These are phyloP conservation scores for Athelia psychrophila DNA, from an alignment of 1,284 basidiomycete species.

Conservation along the genomic window DNA sequence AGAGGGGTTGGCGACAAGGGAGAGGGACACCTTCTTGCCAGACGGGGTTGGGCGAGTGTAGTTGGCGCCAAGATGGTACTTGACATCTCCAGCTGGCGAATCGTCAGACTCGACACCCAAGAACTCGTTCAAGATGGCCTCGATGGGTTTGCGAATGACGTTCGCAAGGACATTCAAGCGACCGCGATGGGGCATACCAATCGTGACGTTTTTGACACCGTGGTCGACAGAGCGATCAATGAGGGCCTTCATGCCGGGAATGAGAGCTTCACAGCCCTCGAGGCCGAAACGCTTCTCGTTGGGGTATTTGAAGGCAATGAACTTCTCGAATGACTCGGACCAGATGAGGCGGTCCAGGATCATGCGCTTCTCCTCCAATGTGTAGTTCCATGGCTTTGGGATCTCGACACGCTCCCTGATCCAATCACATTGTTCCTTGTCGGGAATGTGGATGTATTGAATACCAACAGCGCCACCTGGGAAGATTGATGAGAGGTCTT, in stretches of 20 bases:
- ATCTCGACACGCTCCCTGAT: conserved; percentile 96
- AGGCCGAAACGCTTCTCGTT: conserved; percentile 99
- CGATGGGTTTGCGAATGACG: conserved; percentile 97
- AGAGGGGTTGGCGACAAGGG: conserved; percentile 97
- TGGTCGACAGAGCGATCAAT: conserved; percentile 98
- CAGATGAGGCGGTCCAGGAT: conserved; percentile 98
- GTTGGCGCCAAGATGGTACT: conserved; percentile 99
- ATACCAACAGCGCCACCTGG: conserved; percentile 90
- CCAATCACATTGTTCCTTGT: conserved; percentile 99
- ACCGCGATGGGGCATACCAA: conserved; percentile 99
- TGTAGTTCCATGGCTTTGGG: conserved; percentile 98
- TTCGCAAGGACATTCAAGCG: conserved; percentile 98
- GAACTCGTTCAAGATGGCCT: conserved; percentile 98
- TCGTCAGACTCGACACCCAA: conserved; percentile 72
- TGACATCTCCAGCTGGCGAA: conserved; percentile 94
- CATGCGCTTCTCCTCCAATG: conserved; percentile 97
- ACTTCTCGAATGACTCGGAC: conserved; percentile 99
- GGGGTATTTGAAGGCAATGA: conserved; percentile 97
- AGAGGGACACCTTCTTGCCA: conserved; percentile 96
- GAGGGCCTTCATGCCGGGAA: conserved; percentile 99
- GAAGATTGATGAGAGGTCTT: conserved; percentile 6
- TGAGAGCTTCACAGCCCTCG: conserved; percentile 96
- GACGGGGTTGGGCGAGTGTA: conserved; percentile 98
- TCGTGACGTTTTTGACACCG: conserved; percentile 94
- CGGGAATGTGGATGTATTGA: conserved; percentile 98